Conservation (phyloP, 2,329 filamentous ascomycete genomes). For the Exophiala aquamarina region DNA sequence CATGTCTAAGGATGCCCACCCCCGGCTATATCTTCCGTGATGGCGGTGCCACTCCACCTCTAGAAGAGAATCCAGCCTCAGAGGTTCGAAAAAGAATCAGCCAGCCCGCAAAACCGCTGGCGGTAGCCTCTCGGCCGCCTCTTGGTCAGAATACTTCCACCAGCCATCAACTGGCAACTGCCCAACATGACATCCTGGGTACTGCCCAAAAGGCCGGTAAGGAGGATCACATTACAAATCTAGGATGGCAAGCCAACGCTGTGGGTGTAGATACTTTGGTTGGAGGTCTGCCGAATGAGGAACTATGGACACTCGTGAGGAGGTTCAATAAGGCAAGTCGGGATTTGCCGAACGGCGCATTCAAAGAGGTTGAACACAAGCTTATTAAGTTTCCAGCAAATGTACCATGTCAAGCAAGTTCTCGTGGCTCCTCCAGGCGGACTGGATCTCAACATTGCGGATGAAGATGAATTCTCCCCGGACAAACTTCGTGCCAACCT, state of each 20-base stretch:
- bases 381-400: slow-evolving; percentile 51
- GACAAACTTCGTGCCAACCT: slow-evolving; percentile 77
- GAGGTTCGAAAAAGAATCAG: slow-evolving; percentile 24
- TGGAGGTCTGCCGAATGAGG: slow-evolving; percentile 68
- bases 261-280: slow-evolving; percentile 62
- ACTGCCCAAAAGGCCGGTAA: slow-evolving; percentile 47
- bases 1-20: slow-evolving; percentile 30
- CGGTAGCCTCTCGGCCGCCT: slow-evolving; percentile 20
- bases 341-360: too few species aligned
- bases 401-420: slow-evolving; percentile 70
- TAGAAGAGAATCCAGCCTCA: slow-evolving; percentile 18
- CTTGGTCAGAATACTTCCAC: slow-evolving; percentile 35
- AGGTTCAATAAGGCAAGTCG: slow-evolving; percentile 70
- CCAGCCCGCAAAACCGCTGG: slow-evolving; percentile 18
- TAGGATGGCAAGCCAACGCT: slow-evolving; percentile 62
- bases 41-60: slow-evolving; percentile 31
- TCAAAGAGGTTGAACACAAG: not conserved
- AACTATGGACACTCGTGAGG: slow-evolving; percentile 69
- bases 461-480: slow-evolving; percentile 81
- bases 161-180: slow-evolving; percentile 47
- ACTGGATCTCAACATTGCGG: slow-evolving; percentile 76
- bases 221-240: slow-evolving; percentile 60
- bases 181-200: slow-evolving; percentile 46
- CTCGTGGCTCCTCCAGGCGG: slow-evolving; percentile 61
- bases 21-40: slow-evolving; percentile 36